phyloP scores from a whole-genome alignment of 257 asterid genomes.

The Nicotiana attenuata region DNA sequence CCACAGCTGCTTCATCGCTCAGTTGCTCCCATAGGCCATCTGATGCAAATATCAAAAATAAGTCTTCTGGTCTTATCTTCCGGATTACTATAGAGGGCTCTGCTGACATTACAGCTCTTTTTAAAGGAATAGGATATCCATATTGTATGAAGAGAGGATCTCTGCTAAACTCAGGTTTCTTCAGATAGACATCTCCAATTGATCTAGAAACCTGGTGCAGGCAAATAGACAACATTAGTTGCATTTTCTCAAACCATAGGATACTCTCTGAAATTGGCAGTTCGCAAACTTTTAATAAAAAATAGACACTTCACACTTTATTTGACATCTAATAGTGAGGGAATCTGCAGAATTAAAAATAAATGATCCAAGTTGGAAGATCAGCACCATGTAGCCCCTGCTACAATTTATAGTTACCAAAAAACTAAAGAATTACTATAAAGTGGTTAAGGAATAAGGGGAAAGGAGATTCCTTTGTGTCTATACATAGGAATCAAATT shows the following conservation, averaged over 20 bases:
- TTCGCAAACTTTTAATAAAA: neutral
- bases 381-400: neutral
- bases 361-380: neutral
- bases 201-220: slow-evolving; percentile 34
- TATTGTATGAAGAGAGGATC: slow-evolving; percentile 28
- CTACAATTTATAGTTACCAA: neutral
- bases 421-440: neutral
- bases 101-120: slow-evolving; percentile 33
- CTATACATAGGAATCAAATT: neutral
- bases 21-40: slow-evolving; percentile 49
- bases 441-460: neutral
- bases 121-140: slow-evolving; percentile 32
- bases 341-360: neutral
- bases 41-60: slow-evolving; percentile 39
- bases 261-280: neutral
- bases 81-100: slow-evolving; percentile 31
- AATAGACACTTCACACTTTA: neutral
- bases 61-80: slow-evolving; percentile 29
- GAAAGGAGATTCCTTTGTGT: neutral
- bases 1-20: slow-evolving; percentile 31
- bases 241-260: neutral
- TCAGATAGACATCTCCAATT: slow-evolving; percentile 33
- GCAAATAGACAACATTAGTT: neutral
- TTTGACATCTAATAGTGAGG: neutral
- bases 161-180: slow-evolving; percentile 38